Evolutionary conservation across 192 early-diverging fungal species (phyloP), one percentile per base, ranked within the genome.

Genomic region (Coemansia sp.): DNA sequence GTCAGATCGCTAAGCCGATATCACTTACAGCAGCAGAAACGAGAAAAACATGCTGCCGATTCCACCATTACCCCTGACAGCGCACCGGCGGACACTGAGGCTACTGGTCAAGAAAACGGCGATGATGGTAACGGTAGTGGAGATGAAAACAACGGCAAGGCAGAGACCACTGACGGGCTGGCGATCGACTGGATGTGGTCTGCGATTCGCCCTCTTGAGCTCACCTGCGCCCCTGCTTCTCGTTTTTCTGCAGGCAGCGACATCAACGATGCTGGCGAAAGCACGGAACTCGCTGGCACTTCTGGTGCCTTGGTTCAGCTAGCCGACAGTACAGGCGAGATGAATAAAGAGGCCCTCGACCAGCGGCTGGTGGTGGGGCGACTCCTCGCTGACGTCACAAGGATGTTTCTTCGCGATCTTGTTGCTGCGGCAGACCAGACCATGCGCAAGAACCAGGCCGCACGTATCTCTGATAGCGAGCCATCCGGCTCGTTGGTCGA

Each of bases 181-280:
- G 65, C 36, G 9, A 71, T 82, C 32, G 80, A 82, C 48, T 82
- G 80, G 80, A 27, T 82, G 2, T 82, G 80, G 80, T 71, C 75
- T 34, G 27, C 58, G 12, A 64, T 82, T 37, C 75, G 72, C 4
- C 80, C 80, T 3, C 68, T 82, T 10, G 75, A 82, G 66, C 75
- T 82, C 42, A 51, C 62, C 17, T 74, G 75, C 36, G 75, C 75
- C 14, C 75, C 80, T 34, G 80, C 80, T 8, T 77, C 72, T 1
- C 72, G 80, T 5, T 70, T 82, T 64, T 64, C 72, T 17, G 60
- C 58, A 25, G 46, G 19, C 31, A 29, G 31, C 39, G 37, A 50
- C 25, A 12, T 37, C n/a, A 46, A 45, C 27, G 23, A 23, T 15
- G 21, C 10, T 19, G 57, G 46, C n/a, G n/a, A 27, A 12, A 11